Percentiles rank a stretch among this genome's conserved stretches.
These are phyloP conservation scores for Cupressus sempervirens DNA, from an alignment of 75 land plant genomes.

Conservation along the genomic window DNA sequence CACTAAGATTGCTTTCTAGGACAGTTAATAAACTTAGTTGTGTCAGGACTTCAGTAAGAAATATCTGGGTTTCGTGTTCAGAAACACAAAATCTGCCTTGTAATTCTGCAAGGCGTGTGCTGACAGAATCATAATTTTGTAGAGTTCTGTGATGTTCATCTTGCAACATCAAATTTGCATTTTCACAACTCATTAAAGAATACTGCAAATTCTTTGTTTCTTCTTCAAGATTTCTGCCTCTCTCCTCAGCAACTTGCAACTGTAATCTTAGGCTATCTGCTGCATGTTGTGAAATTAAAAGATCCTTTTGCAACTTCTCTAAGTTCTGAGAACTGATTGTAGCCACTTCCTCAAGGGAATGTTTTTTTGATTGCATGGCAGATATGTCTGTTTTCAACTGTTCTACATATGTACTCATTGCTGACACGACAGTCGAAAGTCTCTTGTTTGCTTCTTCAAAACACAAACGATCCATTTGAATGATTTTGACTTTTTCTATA, in stretches of 20 bases:
- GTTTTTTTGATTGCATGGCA: constrained; percentile 1
- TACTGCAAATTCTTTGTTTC: not conserved
- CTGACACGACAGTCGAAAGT: not conserved
- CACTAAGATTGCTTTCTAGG: not conserved
- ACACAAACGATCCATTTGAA: not conserved
- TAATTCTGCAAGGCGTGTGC: not conserved
- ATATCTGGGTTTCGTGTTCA: constrained; percentile 1
- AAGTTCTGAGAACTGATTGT: not conserved
- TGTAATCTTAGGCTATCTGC: not conserved
- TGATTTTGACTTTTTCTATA: not conserved
- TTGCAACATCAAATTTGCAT: constrained; percentile 7
- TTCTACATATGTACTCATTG: constrained; percentile 5
- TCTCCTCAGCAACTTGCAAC: constrained; percentile 3
- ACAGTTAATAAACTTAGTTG: constrained; percentile 3
- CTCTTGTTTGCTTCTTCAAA: constrained; percentile 6
- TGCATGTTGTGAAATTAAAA: not conserved
- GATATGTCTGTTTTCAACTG: constrained; percentile 6
- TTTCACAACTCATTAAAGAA: constrained; percentile 2
- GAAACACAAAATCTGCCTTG: constrained; percentile 1
- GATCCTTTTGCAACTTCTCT: constrained; percentile 4
- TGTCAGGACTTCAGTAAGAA: constrained; percentile 1
- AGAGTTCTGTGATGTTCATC: constrained; percentile 10
- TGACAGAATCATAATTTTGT: constrained; percentile 5
- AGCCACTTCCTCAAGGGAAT: constrained; percentile 5
- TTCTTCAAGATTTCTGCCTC: not conserved